Conservation (phyloP, 805 yeast genomes). For the Zygosaccharomyces lentus region DNA sequence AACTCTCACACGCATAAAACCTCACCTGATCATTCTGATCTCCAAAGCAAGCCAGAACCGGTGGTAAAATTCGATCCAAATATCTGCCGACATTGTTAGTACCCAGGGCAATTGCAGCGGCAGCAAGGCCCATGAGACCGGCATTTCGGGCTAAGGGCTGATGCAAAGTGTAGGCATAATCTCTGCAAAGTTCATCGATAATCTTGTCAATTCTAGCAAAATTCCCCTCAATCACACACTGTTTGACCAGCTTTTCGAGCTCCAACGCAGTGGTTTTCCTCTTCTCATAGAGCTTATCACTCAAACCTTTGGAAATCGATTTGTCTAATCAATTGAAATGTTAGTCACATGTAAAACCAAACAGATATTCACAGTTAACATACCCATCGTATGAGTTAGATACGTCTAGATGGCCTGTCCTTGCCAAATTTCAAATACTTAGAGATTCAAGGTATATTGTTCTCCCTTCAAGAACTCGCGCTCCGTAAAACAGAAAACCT, state of each 20-base stretch:
- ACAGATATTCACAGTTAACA: not conserved
- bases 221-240: slow-evolving; percentile 40
- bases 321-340: slow-evolving; percentile 43
- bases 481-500: not conserved
- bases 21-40: slow-evolving; percentile 97
- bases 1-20: slow-evolving; percentile 93
- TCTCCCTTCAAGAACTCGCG: not conserved
- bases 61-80: slow-evolving; percentile 81
- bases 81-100: slow-evolving; percentile 75
- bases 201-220: slow-evolving; percentile 40
- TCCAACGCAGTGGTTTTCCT: slow-evolving; percentile 75
- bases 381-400: not conserved
- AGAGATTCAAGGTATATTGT: not conserved
- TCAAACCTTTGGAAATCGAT: slow-evolving; percentile 60
- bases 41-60: slow-evolving; percentile 91
- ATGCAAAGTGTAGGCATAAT: slow-evolving; percentile 77
- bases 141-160: slow-evolving; percentile 90
- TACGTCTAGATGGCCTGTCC: not conserved
- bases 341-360: not conserved
- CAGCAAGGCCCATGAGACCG: slow-evolving; percentile 92
- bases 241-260: slow-evolving; percentile 71
- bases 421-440: not conserved
- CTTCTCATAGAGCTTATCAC: slow-evolving; percentile 72
- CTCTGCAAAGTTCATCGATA: slow-evolving; percentile 71
- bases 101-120: slow-evolving; percentile 91